Evolutionary conservation across 1,284 basidiomycete species (phyloP).

Genomic region (Lentinus polychrous): DNA sequence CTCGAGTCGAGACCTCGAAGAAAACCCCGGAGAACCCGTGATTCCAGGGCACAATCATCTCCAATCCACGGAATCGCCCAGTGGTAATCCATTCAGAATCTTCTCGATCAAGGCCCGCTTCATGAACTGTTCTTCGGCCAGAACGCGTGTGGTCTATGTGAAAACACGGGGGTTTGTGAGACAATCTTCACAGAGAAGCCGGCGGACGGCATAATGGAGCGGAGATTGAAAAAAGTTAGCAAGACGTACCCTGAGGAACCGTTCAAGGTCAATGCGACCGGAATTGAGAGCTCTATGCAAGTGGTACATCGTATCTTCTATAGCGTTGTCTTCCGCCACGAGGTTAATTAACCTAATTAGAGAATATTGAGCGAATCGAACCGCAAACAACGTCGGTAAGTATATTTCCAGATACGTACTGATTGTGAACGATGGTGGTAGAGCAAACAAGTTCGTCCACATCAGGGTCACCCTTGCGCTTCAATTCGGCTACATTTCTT

Average conservation of each 20-base stretch:
- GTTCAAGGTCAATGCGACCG: constrained; percentile 87
- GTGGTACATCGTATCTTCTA: constrained; percentile 98
- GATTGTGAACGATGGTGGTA: constrained; percentile 93
- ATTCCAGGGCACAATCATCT: not conserved
- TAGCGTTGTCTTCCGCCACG: constrained; percentile 97
- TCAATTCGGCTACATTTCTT: constrained; percentile 61
- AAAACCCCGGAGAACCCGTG: not conserved
- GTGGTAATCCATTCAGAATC: constrained; percentile 66
- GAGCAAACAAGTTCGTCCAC: constrained; percentile 94
- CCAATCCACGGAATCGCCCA: constrained; percentile 29
- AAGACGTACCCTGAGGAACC: constrained; percentile 75
- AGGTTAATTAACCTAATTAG: constrained; percentile 78
- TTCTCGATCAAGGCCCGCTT: constrained; percentile 87
- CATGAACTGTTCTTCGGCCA: constrained; percentile 94
- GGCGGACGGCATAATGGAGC: not conserved
- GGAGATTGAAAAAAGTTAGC: constrained; percentile 6
- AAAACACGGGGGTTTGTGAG: not conserved
- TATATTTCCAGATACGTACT: constrained; percentile 50
- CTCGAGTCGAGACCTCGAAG: constrained; percentile 12
- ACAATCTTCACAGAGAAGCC: not conserved
- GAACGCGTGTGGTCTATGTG: constrained; percentile 69
- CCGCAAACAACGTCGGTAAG: constrained; percentile 5
- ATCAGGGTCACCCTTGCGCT: constrained; percentile 69
- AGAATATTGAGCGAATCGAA: not conserved
- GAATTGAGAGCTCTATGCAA: constrained; percentile 90